Percentiles rank a stretch among this genome's conserved stretches.
Conservation (phyloP, 2,329 filamentous ascomycete genomes). For the Cercospora canescens region DNA sequence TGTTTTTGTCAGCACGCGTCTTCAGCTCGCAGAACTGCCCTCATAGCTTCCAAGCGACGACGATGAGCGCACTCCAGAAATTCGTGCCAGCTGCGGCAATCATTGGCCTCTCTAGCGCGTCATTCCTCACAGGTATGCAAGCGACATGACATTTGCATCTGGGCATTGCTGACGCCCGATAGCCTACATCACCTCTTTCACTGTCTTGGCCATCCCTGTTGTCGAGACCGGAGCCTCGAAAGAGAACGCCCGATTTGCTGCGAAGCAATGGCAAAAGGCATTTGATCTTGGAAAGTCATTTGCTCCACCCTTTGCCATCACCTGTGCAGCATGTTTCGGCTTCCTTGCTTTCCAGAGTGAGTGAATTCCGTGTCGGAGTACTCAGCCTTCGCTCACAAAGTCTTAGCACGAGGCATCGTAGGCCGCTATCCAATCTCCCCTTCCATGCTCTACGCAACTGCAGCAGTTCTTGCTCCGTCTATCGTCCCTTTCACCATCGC, state of each 20-base stretch:
- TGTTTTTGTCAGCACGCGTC: background rate
- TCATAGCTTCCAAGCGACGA: background rate
- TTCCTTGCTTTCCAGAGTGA: conserved; percentile 27
- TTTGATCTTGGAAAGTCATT: conserved; percentile 25
- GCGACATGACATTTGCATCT: background rate
- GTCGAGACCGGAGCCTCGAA: conserved; percentile 22
- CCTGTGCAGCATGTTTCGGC: conserved; percentile 19
- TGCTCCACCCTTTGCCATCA: conserved; percentile 25
- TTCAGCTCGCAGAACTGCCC: background rate
- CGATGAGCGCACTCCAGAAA: conserved; percentile 19
- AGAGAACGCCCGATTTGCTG: conserved; percentile 17
- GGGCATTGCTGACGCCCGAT: background rate
- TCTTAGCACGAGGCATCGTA: conserved; percentile 9
- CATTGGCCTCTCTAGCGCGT: conserved; percentile 22
- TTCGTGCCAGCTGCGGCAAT: conserved; percentile 19
- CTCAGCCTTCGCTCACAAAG: conserved; percentile 2
- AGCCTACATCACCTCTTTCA: conserved; percentile 26
- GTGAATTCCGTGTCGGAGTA: background rate
- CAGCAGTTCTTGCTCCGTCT: conserved; percentile 23
- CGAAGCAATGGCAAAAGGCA: conserved; percentile 28
- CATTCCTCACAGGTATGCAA: conserved; percentile 18
- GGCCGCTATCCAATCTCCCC: conserved; percentile 18
- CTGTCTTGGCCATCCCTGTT: conserved; percentile 23
- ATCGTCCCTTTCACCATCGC: conserved; percentile 32
- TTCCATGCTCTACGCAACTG: conserved; percentile 25